Percentiles rank a stretch among this genome's conserved stretches.
These are phyloP conservation scores for Hordeum pubiflorum DNA, from an alignment of 202 grass and related monocot genomes.

Conservation along the genomic window DNA sequence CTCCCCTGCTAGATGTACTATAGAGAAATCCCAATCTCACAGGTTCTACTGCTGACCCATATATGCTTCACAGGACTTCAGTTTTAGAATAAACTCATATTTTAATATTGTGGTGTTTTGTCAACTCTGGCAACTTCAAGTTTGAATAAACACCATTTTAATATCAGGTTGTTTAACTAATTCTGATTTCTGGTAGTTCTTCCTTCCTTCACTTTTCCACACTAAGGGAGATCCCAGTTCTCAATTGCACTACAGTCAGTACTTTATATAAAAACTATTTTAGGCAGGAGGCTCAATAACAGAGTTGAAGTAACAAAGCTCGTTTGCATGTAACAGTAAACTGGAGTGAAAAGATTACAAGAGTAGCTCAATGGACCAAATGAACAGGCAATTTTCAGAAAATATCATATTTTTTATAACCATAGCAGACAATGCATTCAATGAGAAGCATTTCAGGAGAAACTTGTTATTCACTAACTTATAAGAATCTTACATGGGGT, in stretches of 20 bases:
- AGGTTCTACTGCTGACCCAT: neutral
- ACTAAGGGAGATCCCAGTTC: neutral
- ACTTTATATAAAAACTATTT: neutral
- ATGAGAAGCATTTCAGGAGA: constrained; percentile 4
- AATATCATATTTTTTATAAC: neutral
- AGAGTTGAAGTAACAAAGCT: neutral
- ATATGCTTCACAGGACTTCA: neutral
- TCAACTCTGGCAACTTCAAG: constrained; percentile 2
- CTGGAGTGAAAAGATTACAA: neutral
- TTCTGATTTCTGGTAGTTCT: neutral
- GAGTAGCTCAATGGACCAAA: neutral
- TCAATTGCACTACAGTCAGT: neutral
- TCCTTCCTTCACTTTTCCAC: neutral
- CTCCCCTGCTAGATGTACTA: neutral
- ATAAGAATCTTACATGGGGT: constrained; percentile 17
- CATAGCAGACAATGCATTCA: neutral
- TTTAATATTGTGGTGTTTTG: neutral
- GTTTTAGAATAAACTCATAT: neutral
- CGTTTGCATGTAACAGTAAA: neutral
- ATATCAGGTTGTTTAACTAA: neutral
- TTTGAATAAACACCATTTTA: neutral
- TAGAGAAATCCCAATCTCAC: neutral
- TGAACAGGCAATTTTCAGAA: neutral
- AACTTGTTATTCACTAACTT: constrained; percentile 11
- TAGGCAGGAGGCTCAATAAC: neutral